phyloP scores from a whole-genome alignment of 2,329 filamentous ascomycete species.

The Zymoseptoria passerinii region DNA sequence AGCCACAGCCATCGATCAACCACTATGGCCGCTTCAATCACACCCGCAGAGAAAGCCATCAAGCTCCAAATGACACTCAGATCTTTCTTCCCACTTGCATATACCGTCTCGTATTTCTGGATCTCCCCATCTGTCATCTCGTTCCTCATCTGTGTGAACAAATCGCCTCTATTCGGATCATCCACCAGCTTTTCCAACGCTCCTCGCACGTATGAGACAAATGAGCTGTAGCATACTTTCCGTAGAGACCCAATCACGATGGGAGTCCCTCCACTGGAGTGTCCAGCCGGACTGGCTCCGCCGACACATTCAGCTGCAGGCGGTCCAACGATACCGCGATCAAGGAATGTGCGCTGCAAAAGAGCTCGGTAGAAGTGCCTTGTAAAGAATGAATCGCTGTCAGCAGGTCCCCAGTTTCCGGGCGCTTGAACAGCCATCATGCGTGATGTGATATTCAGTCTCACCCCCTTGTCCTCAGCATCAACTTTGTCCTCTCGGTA shows the following conservation, averaged over 20 bases:
- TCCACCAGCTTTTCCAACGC: conserved; percentile 66
- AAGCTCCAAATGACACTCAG: conserved; percentile 83
- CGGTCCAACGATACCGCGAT: conserved; percentile 65
- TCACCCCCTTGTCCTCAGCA: conserved; percentile 50
- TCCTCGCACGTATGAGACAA: conserved; percentile 69
- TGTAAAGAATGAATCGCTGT: conserved; percentile 82
- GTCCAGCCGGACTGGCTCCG: conserved; percentile 28
- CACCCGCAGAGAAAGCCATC: conserved; percentile 89
- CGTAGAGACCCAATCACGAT: conserved; percentile 79
- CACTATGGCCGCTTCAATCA: conserved; percentile 84
- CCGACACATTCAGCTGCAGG: conserved; percentile 26
- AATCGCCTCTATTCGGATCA: conserved; percentile 48
- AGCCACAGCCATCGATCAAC: conserved; percentile 84
- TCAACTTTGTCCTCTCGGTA: conserved; percentile 17
- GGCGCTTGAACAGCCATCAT: conserved; percentile 99
- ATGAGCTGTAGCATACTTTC: conserved; percentile 69
- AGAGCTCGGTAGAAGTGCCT: conserved; percentile 88
- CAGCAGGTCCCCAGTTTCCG: conserved; percentile 74
- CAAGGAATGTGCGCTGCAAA: conserved; percentile 84
- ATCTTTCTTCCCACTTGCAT: conserved; percentile 62
- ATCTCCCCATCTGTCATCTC: conserved; percentile 69
- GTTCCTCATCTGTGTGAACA: conserved; percentile 47
- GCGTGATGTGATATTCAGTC: conserved; percentile 88
- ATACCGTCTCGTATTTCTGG: conserved; percentile 57
- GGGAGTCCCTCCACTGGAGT: conserved; percentile 48